Percentiles rank a stretch among this genome's conserved stretches.
Conservation (phyloP, 305 asterid species). For the Rubia balearica region DNA sequence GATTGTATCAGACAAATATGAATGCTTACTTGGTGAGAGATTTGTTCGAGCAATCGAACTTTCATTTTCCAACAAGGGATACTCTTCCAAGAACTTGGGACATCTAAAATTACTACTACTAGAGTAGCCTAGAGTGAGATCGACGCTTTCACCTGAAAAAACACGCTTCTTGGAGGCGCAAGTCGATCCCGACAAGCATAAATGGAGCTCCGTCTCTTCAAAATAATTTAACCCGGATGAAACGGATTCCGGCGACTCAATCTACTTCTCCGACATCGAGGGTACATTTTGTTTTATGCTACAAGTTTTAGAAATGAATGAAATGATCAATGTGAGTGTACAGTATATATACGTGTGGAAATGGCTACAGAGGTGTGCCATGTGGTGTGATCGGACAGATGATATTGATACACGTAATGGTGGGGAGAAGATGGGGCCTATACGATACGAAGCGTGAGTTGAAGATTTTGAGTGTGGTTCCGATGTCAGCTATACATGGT, state of each 20-base stretch:
- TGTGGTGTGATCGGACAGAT: conserved; percentile 20
- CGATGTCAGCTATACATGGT: conserved; percentile 3
- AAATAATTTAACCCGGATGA: conserved; percentile 31
- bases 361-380: conserved; percentile 21
- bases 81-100: conserved; percentile 17
- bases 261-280: conserved; percentile 3
- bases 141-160: conserved; percentile 28
- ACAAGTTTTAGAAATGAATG: not conserved
- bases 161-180: conserved; percentile 43
- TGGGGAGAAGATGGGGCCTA: not conserved
- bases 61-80: conserved; percentile 5
- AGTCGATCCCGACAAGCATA: conserved; percentile 42
- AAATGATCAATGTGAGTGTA: not conserved
- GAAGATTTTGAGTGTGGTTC: conserved; percentile 18
- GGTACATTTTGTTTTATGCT: not conserved
- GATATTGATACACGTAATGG: conserved; percentile 27
- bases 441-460: conserved; percentile 22
- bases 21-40: conserved; percentile 26
- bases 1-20: not conserved
- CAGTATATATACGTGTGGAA: not conserved
- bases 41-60: conserved; percentile 8
- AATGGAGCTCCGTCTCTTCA: conserved; percentile 53
- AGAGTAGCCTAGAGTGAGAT: conserved; percentile 32
- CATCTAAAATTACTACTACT: too few relatives aligned
- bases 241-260: conserved; percentile 23